Evolutionary conservation across 2,329 filamentous ascomycete genomes (phyloP).

Genomic region (Stemphylium vesicarium): DNA sequence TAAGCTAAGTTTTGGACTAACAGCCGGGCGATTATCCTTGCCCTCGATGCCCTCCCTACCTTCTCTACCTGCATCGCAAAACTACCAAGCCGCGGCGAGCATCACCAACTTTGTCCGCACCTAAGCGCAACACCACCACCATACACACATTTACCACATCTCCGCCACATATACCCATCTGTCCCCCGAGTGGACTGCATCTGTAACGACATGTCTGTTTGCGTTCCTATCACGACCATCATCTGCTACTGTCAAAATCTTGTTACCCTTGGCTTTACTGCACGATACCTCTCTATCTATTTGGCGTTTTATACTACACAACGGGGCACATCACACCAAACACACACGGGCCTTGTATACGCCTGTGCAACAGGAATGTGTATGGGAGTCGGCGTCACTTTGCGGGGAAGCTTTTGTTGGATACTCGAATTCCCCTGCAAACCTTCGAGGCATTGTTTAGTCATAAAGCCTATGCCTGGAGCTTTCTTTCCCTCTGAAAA

Average conservation of each 20-base stretch:
- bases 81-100: conserved; percentile 32
- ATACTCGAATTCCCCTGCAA: too few species aligned
- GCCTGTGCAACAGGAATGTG: too few species aligned
- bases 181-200: neutral
- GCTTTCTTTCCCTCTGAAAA: too few species aligned
- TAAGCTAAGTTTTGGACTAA: conserved; percentile 35
- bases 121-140: conserved; percentile 7
- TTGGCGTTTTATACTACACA: conserved; percentile 1
- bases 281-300: conserved; percentile 1
- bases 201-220: conserved; percentile 5
- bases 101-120: conserved; percentile 33
- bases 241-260: neutral
- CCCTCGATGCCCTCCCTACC: conserved; percentile 32
- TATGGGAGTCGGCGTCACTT: too few species aligned
- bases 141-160: neutral
- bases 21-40: conserved; percentile 31
- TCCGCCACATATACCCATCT: conserved; percentile 11
- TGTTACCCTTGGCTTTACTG: conserved; percentile 3
- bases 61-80: conserved; percentile 33
- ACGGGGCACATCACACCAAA: too few species aligned
- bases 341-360: too few species aligned
- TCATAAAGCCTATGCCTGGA: too few species aligned
- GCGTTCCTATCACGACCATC: conserved; percentile 1
- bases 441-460: too few species aligned
- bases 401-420: too few species aligned